Evolutionary conservation across 1,284 basidiomycete genomes (phyloP).

Genomic region (Ustilago loliicola): DNA sequence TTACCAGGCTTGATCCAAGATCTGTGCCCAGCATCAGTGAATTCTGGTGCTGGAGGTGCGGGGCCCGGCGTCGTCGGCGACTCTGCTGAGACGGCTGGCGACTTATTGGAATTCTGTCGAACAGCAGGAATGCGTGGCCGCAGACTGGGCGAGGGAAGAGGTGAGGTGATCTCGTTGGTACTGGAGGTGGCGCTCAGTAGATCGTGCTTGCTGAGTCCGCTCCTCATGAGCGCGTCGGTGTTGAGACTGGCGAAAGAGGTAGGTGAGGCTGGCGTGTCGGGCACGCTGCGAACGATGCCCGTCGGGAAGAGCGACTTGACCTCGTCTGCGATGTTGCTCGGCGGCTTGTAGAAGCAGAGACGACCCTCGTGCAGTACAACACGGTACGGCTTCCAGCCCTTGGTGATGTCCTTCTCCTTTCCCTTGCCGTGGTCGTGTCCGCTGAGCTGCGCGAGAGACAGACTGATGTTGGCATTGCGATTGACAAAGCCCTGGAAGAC

Average conservation of each 20-base stretch:
- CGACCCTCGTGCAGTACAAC: constrained; percentile 62
- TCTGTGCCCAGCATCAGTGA: constrained; percentile 14
- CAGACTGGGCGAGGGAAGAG: constrained; percentile 28
- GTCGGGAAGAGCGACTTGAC: constrained; percentile 62
- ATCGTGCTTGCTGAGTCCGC: constrained; percentile 60
- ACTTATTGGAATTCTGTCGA: constrained; percentile 30
- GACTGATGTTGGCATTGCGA: constrained; percentile 63
- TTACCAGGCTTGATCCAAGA: constrained; percentile 48
- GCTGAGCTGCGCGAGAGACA: constrained; percentile 55
- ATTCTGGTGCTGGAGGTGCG: background rate
- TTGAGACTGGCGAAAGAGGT: constrained; percentile 32
- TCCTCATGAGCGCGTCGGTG: constrained; percentile 42
- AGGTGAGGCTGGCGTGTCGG: constrained; percentile 27
- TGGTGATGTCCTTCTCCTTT: constrained; percentile 63
- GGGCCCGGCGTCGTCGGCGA: constrained; percentile 13
- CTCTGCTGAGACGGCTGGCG: background rate
- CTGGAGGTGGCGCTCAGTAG: constrained; percentile 59
- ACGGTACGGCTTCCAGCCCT: constrained; percentile 69
- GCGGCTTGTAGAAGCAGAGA: constrained; percentile 67
- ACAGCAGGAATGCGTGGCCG: constrained; percentile 29
- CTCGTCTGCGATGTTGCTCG: constrained; percentile 60
- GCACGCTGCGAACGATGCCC: constrained; percentile 29
- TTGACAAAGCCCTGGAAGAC: constrained; percentile 59
- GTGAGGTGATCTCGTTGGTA: constrained; percentile 37
- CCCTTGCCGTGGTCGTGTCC: constrained; percentile 44